phyloP scores from a whole-genome alignment of 192 early-diverging fungal genomes.

The Phlyctochytrium arcticum region DNA sequence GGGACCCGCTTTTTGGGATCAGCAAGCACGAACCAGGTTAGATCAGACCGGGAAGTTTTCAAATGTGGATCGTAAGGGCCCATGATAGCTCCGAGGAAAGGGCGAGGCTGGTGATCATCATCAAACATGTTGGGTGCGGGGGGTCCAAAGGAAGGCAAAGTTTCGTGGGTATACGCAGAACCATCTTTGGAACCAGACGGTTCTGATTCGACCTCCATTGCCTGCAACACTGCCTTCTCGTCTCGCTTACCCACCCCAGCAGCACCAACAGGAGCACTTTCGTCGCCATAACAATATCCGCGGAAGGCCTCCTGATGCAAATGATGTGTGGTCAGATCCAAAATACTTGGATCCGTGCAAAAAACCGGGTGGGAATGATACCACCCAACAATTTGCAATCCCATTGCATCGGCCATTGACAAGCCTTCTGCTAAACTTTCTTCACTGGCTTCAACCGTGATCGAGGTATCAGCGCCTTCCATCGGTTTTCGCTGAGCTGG shows the following conservation, averaged over 20 bases:
- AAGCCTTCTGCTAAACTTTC: constrained; percentile 71
- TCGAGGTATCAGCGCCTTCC: constrained; percentile 45
- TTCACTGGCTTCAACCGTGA: constrained; percentile 91
- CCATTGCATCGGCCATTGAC: constrained; percentile 63
- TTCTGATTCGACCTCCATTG: too few relatives aligned
- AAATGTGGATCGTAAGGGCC: constrained; percentile 81
- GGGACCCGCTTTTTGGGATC: neutral
- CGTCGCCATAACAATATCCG: constrained; percentile 11
- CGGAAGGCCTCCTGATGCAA: constrained; percentile 79
- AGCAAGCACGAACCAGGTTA: constrained; percentile 84
- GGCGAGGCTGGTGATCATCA: neutral
- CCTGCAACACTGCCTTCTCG: too few relatives aligned
- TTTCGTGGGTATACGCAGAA: too few relatives aligned
- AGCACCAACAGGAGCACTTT: neutral
- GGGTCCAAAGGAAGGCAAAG: too few relatives aligned
- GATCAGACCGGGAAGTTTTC: constrained; percentile 67
- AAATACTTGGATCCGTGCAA: constrained; percentile 78
- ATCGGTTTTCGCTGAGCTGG: constrained; percentile 13
- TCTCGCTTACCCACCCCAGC: neutral
- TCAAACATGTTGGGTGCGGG: too few relatives aligned
- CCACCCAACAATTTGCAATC: constrained; percentile 86
- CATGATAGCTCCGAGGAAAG: constrained; percentile 10
- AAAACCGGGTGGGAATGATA: constrained; percentile 94
- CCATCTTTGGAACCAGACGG: too few relatives aligned
- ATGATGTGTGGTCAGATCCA: constrained; percentile 86